Evolutionary conservation across 352 stramenopile genomes (phyloP).

Genomic region (Pythium brachiatum): DNA sequence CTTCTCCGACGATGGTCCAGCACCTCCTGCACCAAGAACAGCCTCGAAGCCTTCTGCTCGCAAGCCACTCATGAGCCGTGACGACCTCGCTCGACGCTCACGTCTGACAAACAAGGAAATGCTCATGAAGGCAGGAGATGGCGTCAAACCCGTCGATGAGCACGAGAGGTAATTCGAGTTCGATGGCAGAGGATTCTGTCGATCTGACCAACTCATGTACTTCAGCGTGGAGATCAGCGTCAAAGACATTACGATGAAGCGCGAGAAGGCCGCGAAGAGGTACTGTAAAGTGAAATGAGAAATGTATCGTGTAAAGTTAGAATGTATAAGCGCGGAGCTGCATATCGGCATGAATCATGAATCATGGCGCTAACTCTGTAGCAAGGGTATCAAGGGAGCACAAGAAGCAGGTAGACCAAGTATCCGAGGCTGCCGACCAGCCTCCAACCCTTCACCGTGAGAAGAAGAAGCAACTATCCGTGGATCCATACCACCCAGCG

Average conservation of each 20-base stretch:
- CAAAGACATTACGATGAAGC: slow-evolving; percentile 5
- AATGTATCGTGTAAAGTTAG: slow-evolving; percentile 9
- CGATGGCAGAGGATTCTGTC: background rate
- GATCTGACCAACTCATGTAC: slow-evolving; percentile 14
- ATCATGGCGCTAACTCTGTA: background rate
- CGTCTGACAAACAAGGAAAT: slow-evolving; percentile 80
- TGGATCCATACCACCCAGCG: slow-evolving; percentile 60
- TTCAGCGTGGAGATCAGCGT: background rate
- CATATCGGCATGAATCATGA: too few relatives aligned
- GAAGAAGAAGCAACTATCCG: background rate
- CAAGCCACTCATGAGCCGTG: slow-evolving; percentile 61
- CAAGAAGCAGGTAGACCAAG: background rate
- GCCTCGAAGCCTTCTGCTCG: slow-evolving; percentile 30
- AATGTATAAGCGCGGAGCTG: slow-evolving; percentile 8
- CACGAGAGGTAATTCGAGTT: slow-evolving; percentile 16
- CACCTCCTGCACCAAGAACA: slow-evolving; percentile 4
- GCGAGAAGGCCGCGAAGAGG: slow-evolving; percentile 15
- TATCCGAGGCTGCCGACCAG: background rate
- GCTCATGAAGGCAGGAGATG: slow-evolving; percentile 49
- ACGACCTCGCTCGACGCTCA: slow-evolving; percentile 56
- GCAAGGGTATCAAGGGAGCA: background rate
- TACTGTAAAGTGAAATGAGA: slow-evolving; percentile 25
- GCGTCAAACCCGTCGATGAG: slow-evolving; percentile 7
- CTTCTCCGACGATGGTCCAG: slow-evolving; percentile 38
- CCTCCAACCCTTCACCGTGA: background rate